A percentile compares a stretch with the other conserved stretches of the same genome.
Conservation (phyloP, 345 rosid species). For the Kernera saxatilis region DNA sequence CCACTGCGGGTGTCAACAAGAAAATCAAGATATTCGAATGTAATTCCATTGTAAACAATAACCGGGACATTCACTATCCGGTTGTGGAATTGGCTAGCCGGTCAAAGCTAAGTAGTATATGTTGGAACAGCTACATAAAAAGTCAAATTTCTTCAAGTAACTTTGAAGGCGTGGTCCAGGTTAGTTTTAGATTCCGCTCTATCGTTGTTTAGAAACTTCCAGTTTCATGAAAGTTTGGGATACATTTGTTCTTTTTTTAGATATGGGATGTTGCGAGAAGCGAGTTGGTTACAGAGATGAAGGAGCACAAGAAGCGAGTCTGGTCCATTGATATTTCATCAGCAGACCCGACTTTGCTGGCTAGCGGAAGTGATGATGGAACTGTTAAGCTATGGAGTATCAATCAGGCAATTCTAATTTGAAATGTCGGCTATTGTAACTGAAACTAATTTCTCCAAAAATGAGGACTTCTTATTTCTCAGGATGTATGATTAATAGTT, state of each 20-base stretch:
- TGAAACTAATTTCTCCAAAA: constrained; percentile 46
- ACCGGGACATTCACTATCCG: constrained; percentile 83
- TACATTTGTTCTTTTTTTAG: constrained; percentile 31
- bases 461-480: not conserved
- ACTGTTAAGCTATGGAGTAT: constrained; percentile 98
- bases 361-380: constrained; percentile 95
- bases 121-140: constrained; percentile 93
- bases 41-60: constrained; percentile 52
- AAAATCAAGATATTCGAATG: constrained; percentile 92
- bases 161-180: constrained; percentile 98
- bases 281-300: constrained; percentile 72
- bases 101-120: constrained; percentile 78
- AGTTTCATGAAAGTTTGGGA: not conserved
- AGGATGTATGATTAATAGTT: constrained; percentile 38
- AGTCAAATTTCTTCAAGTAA: constrained; percentile 97
- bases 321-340: constrained; percentile 93
- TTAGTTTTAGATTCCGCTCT: constrained; percentile 21
- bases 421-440: constrained; percentile 74
- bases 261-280: constrained; percentile 94
- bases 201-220: not conserved
- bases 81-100: constrained; percentile 83
- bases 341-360: constrained; percentile 88
- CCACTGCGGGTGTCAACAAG: constrained; percentile 95
- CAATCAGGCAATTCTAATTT: constrained; percentile 98
- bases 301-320: constrained; percentile 86